Base-by-base conservation (phyloP, 345 rosid species). In the Orychophragmus violaceus region DNA sequence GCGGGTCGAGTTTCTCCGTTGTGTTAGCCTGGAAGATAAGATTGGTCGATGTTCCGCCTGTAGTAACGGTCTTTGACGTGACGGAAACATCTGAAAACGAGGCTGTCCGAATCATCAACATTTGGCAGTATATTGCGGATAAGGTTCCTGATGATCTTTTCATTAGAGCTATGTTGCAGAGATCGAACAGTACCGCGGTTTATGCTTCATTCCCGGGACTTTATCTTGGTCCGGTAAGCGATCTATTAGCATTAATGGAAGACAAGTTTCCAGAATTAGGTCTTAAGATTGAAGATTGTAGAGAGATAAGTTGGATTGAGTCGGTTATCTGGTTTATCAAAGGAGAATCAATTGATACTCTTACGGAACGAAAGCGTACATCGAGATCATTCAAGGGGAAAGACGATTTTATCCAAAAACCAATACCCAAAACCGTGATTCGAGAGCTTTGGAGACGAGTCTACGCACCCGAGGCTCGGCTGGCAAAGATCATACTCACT, bases 1-100 rank as follows among this genome's bases (percentile, higher is more conserved):
- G 87, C 1, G 85, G 78, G 3, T 83, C 79, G 0, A 82, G 87
- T 27, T 84, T 84, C 8, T 83, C 82, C 9, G 44, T 84, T 11
- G 64, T 82, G 9, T 42, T 79, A 10, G 58, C 82, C 2, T 84
- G 83, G 85, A 81, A 82, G 71, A 69, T 84, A 7, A 75, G 72
- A 52, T 79, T 59, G 27, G 79, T 84, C 10, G 37, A 65, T 16
- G 85, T 84, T 28, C 89, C 87, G 0, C 36, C 68, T 2, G 46
- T 23, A 8, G 83, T 84, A 29, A 82, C 89, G 0, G 79, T 84
- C 9, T 84, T 82, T 55, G 57, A 39, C 4, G 62, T 81, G 21
- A 6, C 9, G 0, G 82, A 69, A 66, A 77, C 80, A 12, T 50
- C 73, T 1, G 85, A 77, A 4, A 58, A 78, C 10, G 68, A 75